Evolutionary conservation across 202 grass and related monocot genomes (phyloP).

Genomic region (Elaeis oleifera): DNA sequence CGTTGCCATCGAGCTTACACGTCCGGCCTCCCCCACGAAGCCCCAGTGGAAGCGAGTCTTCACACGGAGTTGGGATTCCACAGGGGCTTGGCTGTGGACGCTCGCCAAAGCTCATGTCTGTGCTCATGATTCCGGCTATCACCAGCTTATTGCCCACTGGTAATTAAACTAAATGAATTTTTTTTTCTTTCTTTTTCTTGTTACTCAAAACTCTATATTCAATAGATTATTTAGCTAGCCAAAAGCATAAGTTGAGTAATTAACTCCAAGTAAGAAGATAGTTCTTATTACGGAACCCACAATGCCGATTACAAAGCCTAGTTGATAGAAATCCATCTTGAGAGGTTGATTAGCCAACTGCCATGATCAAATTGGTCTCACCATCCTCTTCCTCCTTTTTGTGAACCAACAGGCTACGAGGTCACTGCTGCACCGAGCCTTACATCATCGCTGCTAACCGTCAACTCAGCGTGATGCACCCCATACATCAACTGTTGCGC

Average conservation of each 20-base stretch:
- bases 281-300: too few species aligned
- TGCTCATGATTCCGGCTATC: slow-evolving; percentile 62
- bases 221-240: too few species aligned
- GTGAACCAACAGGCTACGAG: slow-evolving; percentile 34
- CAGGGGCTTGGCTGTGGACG: slow-evolving; percentile 52
- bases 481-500: slow-evolving; percentile 47
- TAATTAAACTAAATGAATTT: slow-evolving; percentile 1
- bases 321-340: too few species aligned
- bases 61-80: slow-evolving; percentile 35
- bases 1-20: slow-evolving; percentile 74
- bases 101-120: slow-evolving; percentile 69
- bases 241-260: too few species aligned
- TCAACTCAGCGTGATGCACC: slow-evolving; percentile 82
- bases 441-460: slow-evolving; percentile 68
- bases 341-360: too few species aligned
- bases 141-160: slow-evolving; percentile 75
- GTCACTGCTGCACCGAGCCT: slow-evolving; percentile 55
- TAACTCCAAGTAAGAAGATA: too few species aligned
- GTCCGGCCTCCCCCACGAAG: slow-evolving; percentile 26
- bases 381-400: background rate
- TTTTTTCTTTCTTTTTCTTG: too few species aligned
- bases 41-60: slow-evolving; percentile 63
- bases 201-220: too few species aligned
- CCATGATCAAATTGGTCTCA: too few species aligned
- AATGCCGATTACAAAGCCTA: too few species aligned